phyloP scores from a whole-genome alignment of 257 asterid genomes.

The Solanum neorickii region DNA sequence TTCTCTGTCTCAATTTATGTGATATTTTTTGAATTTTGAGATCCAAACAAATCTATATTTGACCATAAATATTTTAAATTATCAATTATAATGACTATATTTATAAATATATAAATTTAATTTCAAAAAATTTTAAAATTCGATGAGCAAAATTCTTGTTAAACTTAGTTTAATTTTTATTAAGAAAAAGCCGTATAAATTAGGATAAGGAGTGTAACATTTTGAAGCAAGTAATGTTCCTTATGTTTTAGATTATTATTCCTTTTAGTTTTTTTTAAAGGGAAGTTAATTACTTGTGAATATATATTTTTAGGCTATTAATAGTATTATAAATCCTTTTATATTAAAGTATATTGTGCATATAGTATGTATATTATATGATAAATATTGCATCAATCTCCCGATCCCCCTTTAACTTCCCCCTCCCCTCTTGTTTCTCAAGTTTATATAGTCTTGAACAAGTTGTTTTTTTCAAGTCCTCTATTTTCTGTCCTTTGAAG shows the following conservation, averaged over 20 bases:
- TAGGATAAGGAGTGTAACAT: not conserved
- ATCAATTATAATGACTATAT: not conserved
- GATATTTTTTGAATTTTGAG: not conserved
- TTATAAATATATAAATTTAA: too few relatives aligned
- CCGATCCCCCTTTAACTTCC: not conserved
- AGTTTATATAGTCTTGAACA: not conserved
- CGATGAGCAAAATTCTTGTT: not conserved
- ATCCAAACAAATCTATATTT: too few relatives aligned
- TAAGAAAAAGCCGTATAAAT: too few relatives aligned
- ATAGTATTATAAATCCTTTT: not conserved
- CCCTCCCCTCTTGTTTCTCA: not conserved
- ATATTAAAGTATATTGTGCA: not conserved
- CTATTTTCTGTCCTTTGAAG: constrained; percentile 2
- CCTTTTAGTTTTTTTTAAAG: too few relatives aligned
- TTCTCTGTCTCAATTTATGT: too few relatives aligned
- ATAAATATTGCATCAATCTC: not conserved
- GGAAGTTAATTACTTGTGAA: not conserved
- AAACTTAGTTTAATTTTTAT: too few relatives aligned
- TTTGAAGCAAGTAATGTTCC: not conserved
- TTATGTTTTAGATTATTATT: not conserved
- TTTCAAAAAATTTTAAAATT: not conserved
- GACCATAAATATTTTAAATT: too few relatives aligned
- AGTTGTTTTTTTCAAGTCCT: not conserved
- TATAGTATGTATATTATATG: not conserved
- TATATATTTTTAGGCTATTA: not conserved